Evolutionary conservation across 2,329 filamentous ascomycete species (phyloP), one percentile per base, ranked within the genome.

Genomic region (Ophiostoma fasciatum): DNA sequence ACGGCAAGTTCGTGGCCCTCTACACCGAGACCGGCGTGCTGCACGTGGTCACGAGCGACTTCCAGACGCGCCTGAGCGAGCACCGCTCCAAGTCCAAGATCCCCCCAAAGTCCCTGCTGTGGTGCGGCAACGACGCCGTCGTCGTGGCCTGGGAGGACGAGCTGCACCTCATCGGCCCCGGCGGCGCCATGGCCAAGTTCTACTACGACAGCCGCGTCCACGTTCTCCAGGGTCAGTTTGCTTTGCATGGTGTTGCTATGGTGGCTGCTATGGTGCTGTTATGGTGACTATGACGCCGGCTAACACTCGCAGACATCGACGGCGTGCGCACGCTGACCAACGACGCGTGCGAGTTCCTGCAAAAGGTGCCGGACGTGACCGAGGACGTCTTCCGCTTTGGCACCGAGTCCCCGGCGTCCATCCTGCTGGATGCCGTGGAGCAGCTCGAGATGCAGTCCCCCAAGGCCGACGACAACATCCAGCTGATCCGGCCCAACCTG

Each of bases 141-240:
- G 74, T 94, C 20, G 74, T 98, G 48, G 87, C 87, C 1, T 98
- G 90, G 90, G 90, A 96, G 51, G 90, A 98, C 51, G 90, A 98
- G 55, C 78, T 98, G 4, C 90, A 94, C 51, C 68, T 98, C 20
- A 80, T 98, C 41, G 90, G 88, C 1, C 84, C 85, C 0, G 80
- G 78, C 26, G 83, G 83, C 29, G 72, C 80, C 9, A 76, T 80
- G 5, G 74, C 62, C 28, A 77, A 74, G 42, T 90, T 85, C 54
- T 88, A 85, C 48, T 96, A 96, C 55, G 85, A 96, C 50, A 82
- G 79, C 8, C 78, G 83, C 43, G 80, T 98, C 11, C 90, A 96
- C 55, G 68, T 96, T 4, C 65, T 94, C 28, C 79, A 85, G 13
- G 87, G 92, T 64, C 68, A 71, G 57, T 36, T 23, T 5, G n/a